Evolutionary conservation across 2,329 filamentous ascomycete species (phyloP).

Genomic region (Aureobasidium uvarum): DNA sequence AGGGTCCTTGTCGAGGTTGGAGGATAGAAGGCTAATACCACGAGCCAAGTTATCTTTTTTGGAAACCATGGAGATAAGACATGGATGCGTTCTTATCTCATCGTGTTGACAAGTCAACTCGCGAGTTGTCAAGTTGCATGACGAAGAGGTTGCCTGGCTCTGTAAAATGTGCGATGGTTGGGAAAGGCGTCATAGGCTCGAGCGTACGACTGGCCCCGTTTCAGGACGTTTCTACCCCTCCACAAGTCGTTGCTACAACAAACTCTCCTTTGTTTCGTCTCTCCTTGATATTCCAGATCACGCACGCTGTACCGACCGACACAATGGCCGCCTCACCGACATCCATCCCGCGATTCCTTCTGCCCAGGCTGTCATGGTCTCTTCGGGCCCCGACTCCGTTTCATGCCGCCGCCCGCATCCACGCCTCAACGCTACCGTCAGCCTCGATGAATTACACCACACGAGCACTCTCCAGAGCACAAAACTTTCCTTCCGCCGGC

Average conservation of each 20-base stretch:
- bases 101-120: neutral
- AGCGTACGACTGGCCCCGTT: neutral
- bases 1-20: neutral
- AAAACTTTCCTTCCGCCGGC: slow-evolving; percentile 3
- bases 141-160: neutral
- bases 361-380: slow-evolving; percentile 41
- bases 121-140: neutral
- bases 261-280: slow-evolving; percentile 26
- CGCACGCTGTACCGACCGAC: neutral
- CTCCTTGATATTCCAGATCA: slow-evolving; percentile 2
- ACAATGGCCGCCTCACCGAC: slow-evolving; percentile 24
- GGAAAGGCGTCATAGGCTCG: slow-evolving; percentile 8
- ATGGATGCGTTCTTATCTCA: neutral
- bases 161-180: neutral
- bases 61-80: neutral
- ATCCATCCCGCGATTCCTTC: slow-evolving; percentile 42
- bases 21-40: neutral
- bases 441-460: slow-evolving; percentile 24
- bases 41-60: neutral
- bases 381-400: neutral
- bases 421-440: slow-evolving; percentile 24
- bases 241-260: slow-evolving; percentile 22
- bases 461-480: slow-evolving; percentile 12
- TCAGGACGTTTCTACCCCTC: slow-evolving; percentile 12
- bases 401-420: slow-evolving; percentile 2